Evolutionary conservation across 805 yeast genomes (phyloP).

Genomic region (Hanseniaspora singularis): DNA sequence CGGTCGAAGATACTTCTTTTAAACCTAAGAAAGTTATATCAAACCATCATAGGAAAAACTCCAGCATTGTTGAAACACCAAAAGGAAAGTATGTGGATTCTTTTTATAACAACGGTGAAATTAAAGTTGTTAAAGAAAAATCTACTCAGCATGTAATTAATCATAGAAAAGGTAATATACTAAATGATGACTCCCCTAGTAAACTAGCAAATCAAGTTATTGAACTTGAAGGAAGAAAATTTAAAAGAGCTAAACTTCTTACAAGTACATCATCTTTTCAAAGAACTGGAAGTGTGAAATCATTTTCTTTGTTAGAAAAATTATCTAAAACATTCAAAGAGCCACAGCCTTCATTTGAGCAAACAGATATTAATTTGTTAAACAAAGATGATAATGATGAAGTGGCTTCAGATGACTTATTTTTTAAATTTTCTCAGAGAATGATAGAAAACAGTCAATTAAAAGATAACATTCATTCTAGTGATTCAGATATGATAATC

Average conservation of each 20-base stretch:
- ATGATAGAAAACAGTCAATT: not conserved
- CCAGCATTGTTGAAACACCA: too few species aligned
- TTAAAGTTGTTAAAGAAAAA: too few species aligned
- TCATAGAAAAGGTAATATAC: too few species aligned
- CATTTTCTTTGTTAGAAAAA: constrained; percentile 1
- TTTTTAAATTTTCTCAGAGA: constrained; percentile 14
- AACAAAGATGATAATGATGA: not conserved
- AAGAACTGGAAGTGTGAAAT: constrained; percentile 13
- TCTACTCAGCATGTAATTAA: too few species aligned
- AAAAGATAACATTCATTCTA: not conserved
- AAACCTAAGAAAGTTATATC: constrained; percentile 15
- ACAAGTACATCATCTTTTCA: constrained; percentile 18
- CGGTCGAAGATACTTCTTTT: constrained; percentile 16
- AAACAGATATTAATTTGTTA: not conserved
- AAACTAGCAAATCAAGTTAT: constrained; percentile 16
- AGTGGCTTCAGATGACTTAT: not conserved
- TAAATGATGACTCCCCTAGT: too few species aligned
- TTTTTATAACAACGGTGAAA: constrained; percentile 1
- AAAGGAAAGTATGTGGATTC: not conserved
- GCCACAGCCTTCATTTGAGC: not conserved
- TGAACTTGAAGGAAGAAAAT: constrained; percentile 21
- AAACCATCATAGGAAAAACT: constrained; percentile 1
- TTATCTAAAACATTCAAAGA: constrained; percentile 1
- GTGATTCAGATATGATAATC: constrained; percentile 7
- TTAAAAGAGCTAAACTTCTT: constrained; percentile 26